phyloP scores from a whole-genome alignment of 1,284 basidiomycete genomes.

The Pseudozyma sp. region DNA sequence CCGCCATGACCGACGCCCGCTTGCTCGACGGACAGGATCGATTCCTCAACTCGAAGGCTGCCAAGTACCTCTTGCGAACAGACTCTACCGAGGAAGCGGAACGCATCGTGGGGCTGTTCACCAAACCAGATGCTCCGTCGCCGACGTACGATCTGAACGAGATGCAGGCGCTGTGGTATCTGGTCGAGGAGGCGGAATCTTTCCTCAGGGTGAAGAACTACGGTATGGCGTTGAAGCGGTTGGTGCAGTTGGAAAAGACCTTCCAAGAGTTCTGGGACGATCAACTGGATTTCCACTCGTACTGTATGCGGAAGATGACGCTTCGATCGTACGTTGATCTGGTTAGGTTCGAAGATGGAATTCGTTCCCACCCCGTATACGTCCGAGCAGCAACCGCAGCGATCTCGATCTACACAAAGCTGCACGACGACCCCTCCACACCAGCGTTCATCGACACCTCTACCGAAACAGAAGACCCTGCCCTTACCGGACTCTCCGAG shows the following conservation, averaged over 20 bases:
- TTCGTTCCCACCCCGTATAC: constrained; percentile 82
- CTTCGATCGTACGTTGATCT: constrained; percentile 84
- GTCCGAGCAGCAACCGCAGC: constrained; percentile 80
- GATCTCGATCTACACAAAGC: constrained; percentile 77
- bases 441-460: constrained; percentile 50
- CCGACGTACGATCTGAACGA: constrained; percentile 88
- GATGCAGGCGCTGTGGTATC: constrained; percentile 93
- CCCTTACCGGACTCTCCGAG: constrained; percentile 19
- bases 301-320: constrained; percentile 89
- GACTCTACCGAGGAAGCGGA: constrained; percentile 73
- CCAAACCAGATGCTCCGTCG: constrained; percentile 72
- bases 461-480: constrained; percentile 54
- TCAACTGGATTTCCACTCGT: constrained; percentile 98
- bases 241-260: constrained; percentile 81
- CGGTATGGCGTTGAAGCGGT: constrained; percentile 88
- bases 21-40: constrained; percentile 92
- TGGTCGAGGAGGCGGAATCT: constrained; percentile 84
- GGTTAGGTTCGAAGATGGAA: constrained; percentile 82
- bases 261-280: constrained; percentile 93
- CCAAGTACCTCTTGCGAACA: constrained; percentile 88
- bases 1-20: constrained; percentile 83
- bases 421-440: constrained; percentile 61
- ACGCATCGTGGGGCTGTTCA: constrained; percentile 60
- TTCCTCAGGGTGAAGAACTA: constrained; percentile 77
- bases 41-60: constrained; percentile 93